Evolutionary conservation across 2,329 filamentous ascomycete genomes (phyloP).

Genomic region (Colletotrichum lindemuthianum): DNA sequence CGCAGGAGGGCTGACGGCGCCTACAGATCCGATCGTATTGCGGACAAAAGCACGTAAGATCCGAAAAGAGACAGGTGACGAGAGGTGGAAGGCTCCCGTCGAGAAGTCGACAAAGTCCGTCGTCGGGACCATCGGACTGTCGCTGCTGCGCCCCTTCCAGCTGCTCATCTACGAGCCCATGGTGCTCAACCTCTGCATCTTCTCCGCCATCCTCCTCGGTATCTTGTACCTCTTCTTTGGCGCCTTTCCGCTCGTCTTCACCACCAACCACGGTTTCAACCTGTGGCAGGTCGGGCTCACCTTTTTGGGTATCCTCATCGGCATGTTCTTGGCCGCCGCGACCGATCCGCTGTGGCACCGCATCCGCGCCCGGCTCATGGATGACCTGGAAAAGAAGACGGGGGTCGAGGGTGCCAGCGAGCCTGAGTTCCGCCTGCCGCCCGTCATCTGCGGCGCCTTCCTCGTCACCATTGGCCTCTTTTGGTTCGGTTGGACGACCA

Average conservation of each 20-base stretch:
- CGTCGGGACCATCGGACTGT: constrained; percentile 64
- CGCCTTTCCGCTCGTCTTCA: constrained; percentile 84
- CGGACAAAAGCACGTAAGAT: constrained; percentile 75
- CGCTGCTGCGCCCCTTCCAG: constrained; percentile 77
- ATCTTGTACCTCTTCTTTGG: constrained; percentile 93
- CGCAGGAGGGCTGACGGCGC: constrained; percentile 18
- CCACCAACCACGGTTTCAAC: constrained; percentile 77
- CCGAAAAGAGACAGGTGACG: constrained; percentile 80
- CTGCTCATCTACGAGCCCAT: constrained; percentile 86
- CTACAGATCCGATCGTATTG: constrained; percentile 72
- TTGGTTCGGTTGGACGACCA: constrained; percentile 89
- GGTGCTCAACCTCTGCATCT: constrained; percentile 83
- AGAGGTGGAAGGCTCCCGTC: constrained; percentile 78
- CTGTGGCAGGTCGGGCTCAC: constrained; percentile 83
- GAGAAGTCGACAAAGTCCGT: constrained; percentile 79
- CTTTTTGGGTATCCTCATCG: constrained; percentile 77
- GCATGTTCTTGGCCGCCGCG: constrained; percentile 71
- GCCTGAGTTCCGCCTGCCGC: constrained; percentile 87
- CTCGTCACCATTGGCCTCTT: constrained; percentile 86
- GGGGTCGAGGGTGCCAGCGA: constrained; percentile 70
- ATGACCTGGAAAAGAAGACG: constrained; percentile 60
- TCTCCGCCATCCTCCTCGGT: constrained; percentile 86
- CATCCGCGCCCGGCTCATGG: constrained; percentile 67
- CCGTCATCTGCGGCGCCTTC: constrained; percentile 77
- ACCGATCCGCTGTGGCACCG: constrained; percentile 74